Evolutionary conservation across 805 yeast species (phyloP), one percentile per base, ranked within the genome.

Genomic region (Grigorovia jiainica): DNA sequence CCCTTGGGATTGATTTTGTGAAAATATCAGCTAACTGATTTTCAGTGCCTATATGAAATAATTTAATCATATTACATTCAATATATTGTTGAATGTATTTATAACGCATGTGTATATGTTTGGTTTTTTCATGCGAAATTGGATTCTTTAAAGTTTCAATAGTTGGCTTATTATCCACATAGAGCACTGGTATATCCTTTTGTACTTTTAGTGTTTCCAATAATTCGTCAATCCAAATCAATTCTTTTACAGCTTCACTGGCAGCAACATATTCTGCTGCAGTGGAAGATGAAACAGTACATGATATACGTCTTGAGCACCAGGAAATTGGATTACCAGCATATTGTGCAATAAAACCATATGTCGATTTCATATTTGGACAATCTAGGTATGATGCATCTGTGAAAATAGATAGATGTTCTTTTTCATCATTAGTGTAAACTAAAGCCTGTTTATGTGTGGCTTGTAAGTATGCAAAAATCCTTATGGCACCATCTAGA

Each of bases 161-260:
- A 3, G 43, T 36, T 7, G 51, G 43, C 21, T 34, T 19, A 34
- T 36, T 43, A 29, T 47, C 48, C 3, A 41, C 18, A 17, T 16
- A 31, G 4, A 47, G 13, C 7, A 7, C 13, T 13, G 38, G 10
- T 3, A 23, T 18, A 4, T 8, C 3, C 3, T 39, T 3, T n/a
- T 11, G 4, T 2, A 36, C 16, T 10, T 18, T 17, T 38, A 43
- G 36, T 17, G n/a, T 20, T 21, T 38, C 13, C 7, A 43, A 25
- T 7, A 48, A 11, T 11, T 46, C 27, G 11, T 11, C 13, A 2
- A 46, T 20, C 41, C 41, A 38, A 16, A 32, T 38, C 11, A 25
- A 5, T 21, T 38, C 41, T 24, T 31, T 38, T 7, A 15, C 23
- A 6, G 36, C 21, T 21, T 38, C 41, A 21, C 36, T 38, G 13